Evolutionary conservation across 495 filamentous ascomycete species (phyloP), one percentile per base, ranked within the genome.

Genomic region (Aspergillus bridgeri): DNA sequence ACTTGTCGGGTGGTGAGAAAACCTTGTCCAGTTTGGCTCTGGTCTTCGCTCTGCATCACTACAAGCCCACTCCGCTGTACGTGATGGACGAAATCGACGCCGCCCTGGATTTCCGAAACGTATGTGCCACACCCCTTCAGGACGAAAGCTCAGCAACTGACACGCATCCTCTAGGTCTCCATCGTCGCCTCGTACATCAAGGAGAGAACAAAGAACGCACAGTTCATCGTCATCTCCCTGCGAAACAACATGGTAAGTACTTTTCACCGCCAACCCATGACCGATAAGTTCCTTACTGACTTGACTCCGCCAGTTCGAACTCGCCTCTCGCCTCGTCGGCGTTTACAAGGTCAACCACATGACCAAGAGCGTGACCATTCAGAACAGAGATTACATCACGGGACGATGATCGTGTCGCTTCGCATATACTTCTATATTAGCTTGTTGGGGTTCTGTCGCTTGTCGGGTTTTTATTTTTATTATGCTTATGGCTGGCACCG

Each of bases 81-180:
- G 94, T 98, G 52, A 98, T 98, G 94, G 94, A 98, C 72, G 94
- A 98, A 77, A 98, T 98, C 74, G 94, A 98, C 75, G 94, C 94
- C 18, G 94, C 94, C 29, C 68, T 98, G 80, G 94, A 98, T 78
- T 98, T 98, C 80, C 78, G 92, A 69, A 98, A 98, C 69, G 92
- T 94, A 68, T 87, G 90, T 84, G 48, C 3, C 0, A 27, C 33
- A 29, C 18, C 4, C 56, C 3, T 22, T 22, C 3, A 42, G 21
- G 23, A 45, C 50, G 2, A 13, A 53, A 2, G 11, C 18, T 4
- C 9, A 2, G 3, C 33, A 42, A 48, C 46, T 65, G 51, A 69
- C 71, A 53, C 59, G 47, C 20, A 19, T 44, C 7, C 22, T 42
- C n/a, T 57, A 96, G 91, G 94, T 98, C 27, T 96, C 92, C 2